Evolutionary conservation across 768 basidiomycete genomes (phyloP), one percentile per base, ranked within the genome.

Genomic region (Pulveroboletus sp.): DNA sequence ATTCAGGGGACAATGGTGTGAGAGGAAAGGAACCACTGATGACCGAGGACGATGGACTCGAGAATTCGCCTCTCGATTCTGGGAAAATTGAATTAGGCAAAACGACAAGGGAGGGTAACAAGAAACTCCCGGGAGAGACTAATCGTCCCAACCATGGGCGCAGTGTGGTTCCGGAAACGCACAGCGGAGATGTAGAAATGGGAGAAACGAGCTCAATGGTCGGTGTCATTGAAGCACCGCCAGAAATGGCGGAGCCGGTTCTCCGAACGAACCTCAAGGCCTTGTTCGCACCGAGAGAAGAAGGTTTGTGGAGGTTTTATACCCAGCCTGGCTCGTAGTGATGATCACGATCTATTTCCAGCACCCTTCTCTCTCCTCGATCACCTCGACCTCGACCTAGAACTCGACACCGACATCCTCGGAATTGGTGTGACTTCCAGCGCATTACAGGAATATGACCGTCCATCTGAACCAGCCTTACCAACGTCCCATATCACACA

Each of bases 291-390:
- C 85, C 86, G 0, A 74, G 73, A 54, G 81, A 82, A 49, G 78
- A 83, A 61, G 78, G 86, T 84, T 56, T n/a, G 71, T 63, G 8
- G n/a, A 19, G 37, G 16, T 49, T 13, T 32, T 45, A 10, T 44
- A 27, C 22, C 2, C 19, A 31, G 11, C 13, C 23, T 29, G 7
- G 37, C n/a, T 41, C 11, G 4, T 32, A 6, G 23, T 45, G 26
- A 60, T 27, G 3, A n/a, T 12, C 39, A 1, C 14, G 14, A 38
- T 34, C 6, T 27, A 10, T 37, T 41, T 8, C 6, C 51, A 85
- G 84, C 68, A 35, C 79, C 79, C 17, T 91, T 91, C 67, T 89
- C 89, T 11, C 72, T 91, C n/a, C 73, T 90, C 5, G 78, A 77
- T 0, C 82, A 89, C 53, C 77, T 91, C 26, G 82, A 87, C 42